phyloP scores from a whole-genome alignment of 805 yeast species.

The Ogataea sp. region DNA sequence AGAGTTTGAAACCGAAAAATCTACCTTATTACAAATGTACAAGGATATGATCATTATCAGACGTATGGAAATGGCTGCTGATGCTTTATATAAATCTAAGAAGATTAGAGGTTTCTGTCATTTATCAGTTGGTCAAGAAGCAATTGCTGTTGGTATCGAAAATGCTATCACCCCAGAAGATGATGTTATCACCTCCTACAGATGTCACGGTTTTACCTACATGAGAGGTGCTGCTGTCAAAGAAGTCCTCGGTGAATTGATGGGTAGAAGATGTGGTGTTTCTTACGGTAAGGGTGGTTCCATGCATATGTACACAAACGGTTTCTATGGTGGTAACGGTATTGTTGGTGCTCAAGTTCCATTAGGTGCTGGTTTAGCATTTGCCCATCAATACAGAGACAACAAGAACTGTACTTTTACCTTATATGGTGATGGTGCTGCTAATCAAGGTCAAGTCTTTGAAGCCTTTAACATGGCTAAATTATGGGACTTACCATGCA shows the following conservation, averaged over 20 bases:
- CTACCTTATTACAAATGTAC: constrained; percentile 82
- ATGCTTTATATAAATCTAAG: constrained; percentile 96
- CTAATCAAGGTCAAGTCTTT: constrained; percentile 98
- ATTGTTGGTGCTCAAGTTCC: constrained; percentile 99
- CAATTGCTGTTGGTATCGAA: constrained; percentile 97
- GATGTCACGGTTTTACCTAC: constrained; percentile 98
- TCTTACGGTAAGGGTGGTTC: constrained; percentile 99
- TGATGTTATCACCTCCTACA: constrained; percentile 90
- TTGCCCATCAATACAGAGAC: constrained; percentile 90
- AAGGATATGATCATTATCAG: constrained; percentile 90
- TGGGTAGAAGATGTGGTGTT: constrained; percentile 95
- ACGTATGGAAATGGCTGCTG: constrained; percentile 99
- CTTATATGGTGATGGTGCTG: constrained; percentile 98
- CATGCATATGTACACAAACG: constrained; percentile 95
- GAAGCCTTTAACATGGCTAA: constrained; percentile 99
- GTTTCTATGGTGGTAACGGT: constrained; percentile 99
- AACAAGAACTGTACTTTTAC: constrained; percentile 76
- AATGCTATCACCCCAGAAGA: constrained; percentile 81
- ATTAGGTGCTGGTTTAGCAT: constrained; percentile 96
- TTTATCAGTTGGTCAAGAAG: constrained; percentile 97
- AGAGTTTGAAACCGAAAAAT: constrained; percentile 72
- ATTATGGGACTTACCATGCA: constrained; percentile 92
- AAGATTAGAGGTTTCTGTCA: constrained; percentile 99
- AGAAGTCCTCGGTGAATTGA: constrained; percentile 86
- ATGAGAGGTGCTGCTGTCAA: constrained; percentile 93